Evolutionary conservation across 345 rosid genomes (phyloP).

Genomic region (Triadica sebifera): DNA sequence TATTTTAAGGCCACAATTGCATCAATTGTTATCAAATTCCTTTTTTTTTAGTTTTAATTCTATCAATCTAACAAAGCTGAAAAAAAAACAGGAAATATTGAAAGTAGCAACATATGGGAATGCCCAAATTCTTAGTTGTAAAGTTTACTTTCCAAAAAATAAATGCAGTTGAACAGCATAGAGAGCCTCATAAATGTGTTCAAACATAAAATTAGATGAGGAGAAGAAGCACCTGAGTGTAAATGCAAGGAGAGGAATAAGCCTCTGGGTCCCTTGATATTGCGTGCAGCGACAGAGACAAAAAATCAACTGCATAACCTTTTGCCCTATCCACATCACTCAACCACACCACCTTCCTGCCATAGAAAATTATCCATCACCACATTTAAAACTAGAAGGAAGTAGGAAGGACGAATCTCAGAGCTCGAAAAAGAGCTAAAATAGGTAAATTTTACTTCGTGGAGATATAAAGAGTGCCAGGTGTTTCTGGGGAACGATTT

Average conservation of each 20-base stretch:
- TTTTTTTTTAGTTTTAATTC: neutral
- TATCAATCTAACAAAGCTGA: no score
- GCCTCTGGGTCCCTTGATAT: conserved; percentile 88
- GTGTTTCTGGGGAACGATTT: conserved; percentile 56
- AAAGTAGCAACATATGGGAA: no score
- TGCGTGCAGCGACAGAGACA: conserved; percentile 82
- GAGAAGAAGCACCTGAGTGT: conserved; percentile 57
- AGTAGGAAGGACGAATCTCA: no score
- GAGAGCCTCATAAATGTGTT: no score
- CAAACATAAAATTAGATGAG: neutral
- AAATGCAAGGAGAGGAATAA: conserved; percentile 80
- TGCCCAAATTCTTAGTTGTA: no score
- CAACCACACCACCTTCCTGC: conserved; percentile 82
- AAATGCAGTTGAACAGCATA: no score
- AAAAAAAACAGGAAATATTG: no score
- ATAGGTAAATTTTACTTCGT: conserved; percentile 38
- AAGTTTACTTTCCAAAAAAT: no score
- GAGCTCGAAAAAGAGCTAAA: neutral
- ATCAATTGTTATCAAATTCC: neutral
- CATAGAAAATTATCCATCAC: conserved; percentile 1
- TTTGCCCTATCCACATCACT: conserved; percentile 63
- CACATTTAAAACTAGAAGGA: neutral
- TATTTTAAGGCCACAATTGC: neutral
- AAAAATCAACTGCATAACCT: conserved; percentile 87
- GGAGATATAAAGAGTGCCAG: conserved; percentile 88